Base-by-base conservation (phyloP, 228 moss, liverwort and hornwort species). In the Sphagnum fallax region DNA sequence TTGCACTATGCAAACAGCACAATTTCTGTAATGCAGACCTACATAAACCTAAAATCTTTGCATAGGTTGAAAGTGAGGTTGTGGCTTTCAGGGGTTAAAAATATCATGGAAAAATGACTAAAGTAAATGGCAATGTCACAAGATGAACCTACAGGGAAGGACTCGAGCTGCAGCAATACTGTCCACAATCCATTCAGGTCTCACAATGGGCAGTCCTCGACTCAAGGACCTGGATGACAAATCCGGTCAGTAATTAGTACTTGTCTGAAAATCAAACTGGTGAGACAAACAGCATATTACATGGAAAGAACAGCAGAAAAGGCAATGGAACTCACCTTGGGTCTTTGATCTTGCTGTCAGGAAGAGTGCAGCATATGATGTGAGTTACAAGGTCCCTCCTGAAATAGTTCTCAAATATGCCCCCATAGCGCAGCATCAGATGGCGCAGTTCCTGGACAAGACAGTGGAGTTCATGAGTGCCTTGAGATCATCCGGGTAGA, bases 311-410 rank as follows among this genome's bases (percentile, higher is more conserved):
- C 32, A 32, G 32, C 32, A 32, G 32, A 32, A 32, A 32, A 32
- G 32, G 32, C 8, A 55, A 55, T 12, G 12, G 8, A 55, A 12
- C 9, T 57, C 67, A 94, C 98, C 94, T 94, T 72, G 94, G 94
- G 67, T 98, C 87, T 77, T 83, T 98, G 16, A 98, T 92, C 82
- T 98, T 98, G 76, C 88, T 98, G 79, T 98, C 98, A 62, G 98
- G 90, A 52, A 98, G 94, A 77, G 89, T 89, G 77, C 92, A 90
- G 74, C 98, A 98, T 68, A 98, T 94, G 51, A 98, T 84, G 73
- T 98, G 98, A 52, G 94, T 94, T 50, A 98, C 94, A 65, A 82
- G 81, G 66, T 89, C 91, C 73, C 89, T 92, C 70, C 86, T 91
- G 16, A 98, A 98, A 70, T 98, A 98, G 70, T 98, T 98, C 61